phyloP scores from a whole-genome alignment of 225 moss, liverwort and hornwort genomes.

The Asterella californica region DNA sequence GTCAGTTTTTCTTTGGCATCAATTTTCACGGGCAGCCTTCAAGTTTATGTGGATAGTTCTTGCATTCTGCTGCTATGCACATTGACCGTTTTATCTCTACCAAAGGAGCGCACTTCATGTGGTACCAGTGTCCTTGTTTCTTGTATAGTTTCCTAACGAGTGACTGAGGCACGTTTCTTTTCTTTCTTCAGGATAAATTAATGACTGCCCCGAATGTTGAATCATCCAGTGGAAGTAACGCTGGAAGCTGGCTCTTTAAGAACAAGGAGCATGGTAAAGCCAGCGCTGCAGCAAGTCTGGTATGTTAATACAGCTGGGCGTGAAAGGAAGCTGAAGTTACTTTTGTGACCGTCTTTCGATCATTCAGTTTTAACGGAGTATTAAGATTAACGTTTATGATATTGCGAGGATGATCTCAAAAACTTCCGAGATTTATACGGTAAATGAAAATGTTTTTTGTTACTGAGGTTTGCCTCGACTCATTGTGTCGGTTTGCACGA shows the following conservation, averaged over 20 bases:
- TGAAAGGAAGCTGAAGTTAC: background rate
- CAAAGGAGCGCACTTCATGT: background rate
- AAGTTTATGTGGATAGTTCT: background rate
- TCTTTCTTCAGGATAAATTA: constrained; percentile 70
- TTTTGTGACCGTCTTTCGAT: background rate
- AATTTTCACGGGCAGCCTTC: background rate
- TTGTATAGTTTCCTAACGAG: background rate
- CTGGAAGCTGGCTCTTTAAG: constrained; percentile 88
- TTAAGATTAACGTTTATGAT: background rate
- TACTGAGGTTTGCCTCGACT: background rate
- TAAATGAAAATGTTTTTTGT: background rate
- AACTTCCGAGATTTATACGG: too few relatives aligned
- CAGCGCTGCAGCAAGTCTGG: constrained; percentile 96
- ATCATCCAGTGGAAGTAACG: constrained; percentile 68
- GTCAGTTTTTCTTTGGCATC: too few relatives aligned
- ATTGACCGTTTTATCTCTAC: background rate
- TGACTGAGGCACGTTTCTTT: background rate
- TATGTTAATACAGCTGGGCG: constrained; percentile 23
- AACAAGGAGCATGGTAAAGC: constrained; percentile 99
- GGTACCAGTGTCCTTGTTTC: background rate
- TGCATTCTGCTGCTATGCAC: background rate
- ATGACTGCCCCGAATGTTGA: constrained; percentile 83
- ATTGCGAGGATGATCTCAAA: background rate
- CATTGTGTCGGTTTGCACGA: background rate
- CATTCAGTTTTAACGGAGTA: background rate